Percentiles rank a stretch among this genome's conserved stretches.
phyloP scores from a whole-genome alignment of 2,329 filamentous ascomycete species.

The Cladophialophora exuberans region DNA sequence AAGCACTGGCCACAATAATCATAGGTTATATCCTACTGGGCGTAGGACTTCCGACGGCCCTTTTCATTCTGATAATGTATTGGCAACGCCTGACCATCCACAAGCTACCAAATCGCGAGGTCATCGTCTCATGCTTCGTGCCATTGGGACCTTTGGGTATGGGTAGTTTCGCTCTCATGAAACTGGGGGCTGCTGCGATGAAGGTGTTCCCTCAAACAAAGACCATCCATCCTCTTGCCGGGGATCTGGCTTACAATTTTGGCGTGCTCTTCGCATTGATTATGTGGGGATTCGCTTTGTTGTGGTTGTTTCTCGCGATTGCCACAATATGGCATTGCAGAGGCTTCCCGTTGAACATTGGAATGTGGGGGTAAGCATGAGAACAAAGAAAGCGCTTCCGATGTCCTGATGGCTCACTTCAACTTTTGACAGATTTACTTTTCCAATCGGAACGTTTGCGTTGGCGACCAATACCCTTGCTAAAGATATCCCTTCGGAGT shows the following conservation, averaged over 20 bases:
- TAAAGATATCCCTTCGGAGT: constrained; percentile 55
- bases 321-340: constrained; percentile 39
- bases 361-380: constrained; percentile 56
- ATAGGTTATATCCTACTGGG: constrained; percentile 72
- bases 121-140: constrained; percentile 69
- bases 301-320: constrained; percentile 45
- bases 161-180: constrained; percentile 62
- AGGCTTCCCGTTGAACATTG: constrained; percentile 63
- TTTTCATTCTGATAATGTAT: constrained; percentile 68
- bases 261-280: constrained; percentile 42
- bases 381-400: neutral
- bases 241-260: constrained; percentile 38
- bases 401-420: constrained; percentile 4
- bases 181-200: constrained; percentile 53
- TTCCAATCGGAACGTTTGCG: constrained; percentile 61
- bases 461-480: constrained; percentile 47
- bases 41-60: constrained; percentile 57
- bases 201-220: constrained; percentile 36
- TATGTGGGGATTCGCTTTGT: constrained; percentile 43
- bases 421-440: constrained; percentile 51
- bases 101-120: constrained; percentile 67
- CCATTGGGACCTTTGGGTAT: constrained; percentile 69
- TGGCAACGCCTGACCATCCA: constrained; percentile 69
- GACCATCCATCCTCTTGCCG: constrained; percentile 33
- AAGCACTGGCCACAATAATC: constrained; percentile 66